Conservation (phyloP, 2,329 filamentous ascomycete genomes). For the Monilinia laxa region DNA sequence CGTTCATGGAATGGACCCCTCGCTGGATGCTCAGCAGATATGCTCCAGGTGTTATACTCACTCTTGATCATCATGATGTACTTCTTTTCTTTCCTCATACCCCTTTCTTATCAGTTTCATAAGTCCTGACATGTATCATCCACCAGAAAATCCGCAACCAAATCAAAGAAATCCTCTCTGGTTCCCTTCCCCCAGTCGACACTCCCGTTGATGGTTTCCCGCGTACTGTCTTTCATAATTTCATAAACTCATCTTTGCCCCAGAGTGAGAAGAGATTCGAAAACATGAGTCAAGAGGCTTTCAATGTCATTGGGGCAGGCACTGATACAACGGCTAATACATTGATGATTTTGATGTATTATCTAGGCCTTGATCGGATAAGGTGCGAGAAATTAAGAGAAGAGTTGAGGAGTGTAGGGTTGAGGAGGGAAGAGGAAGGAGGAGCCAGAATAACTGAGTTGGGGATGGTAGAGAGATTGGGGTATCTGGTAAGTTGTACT, state of each 20-base stretch:
- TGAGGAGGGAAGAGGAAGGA: neutral
- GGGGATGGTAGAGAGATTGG: conserved; percentile 30
- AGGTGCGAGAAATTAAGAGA: conserved; percentile 25
- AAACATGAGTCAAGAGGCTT: conserved; percentile 31
- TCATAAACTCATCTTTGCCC: conserved; percentile 29
- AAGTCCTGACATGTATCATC: neutral
- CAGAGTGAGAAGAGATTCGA: conserved; percentile 26
- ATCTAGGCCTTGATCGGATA: conserved; percentile 27
- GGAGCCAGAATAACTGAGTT: conserved; percentile 12
- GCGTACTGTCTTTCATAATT: conserved; percentile 30
- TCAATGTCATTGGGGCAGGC: conserved; percentile 31
- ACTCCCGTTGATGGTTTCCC: conserved; percentile 11
- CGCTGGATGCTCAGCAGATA: conserved; percentile 2
- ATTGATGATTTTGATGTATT: conserved; percentile 25
- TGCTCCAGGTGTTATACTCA: neutral
- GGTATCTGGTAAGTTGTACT: neutral
- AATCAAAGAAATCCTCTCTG: conserved; percentile 12
- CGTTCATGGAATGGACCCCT: neutral
- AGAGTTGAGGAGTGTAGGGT: conserved; percentile 26
- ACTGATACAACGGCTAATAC: conserved; percentile 30
- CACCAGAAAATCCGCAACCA: conserved; percentile 22
- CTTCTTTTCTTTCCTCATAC: neutral
- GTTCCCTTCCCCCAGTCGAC: conserved; percentile 16
- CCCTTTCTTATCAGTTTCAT: too few species aligned
- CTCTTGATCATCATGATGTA: neutral